Evolutionary conservation across 257 asterid genomes (phyloP).

Genomic region (Thymus mandschuricus): DNA sequence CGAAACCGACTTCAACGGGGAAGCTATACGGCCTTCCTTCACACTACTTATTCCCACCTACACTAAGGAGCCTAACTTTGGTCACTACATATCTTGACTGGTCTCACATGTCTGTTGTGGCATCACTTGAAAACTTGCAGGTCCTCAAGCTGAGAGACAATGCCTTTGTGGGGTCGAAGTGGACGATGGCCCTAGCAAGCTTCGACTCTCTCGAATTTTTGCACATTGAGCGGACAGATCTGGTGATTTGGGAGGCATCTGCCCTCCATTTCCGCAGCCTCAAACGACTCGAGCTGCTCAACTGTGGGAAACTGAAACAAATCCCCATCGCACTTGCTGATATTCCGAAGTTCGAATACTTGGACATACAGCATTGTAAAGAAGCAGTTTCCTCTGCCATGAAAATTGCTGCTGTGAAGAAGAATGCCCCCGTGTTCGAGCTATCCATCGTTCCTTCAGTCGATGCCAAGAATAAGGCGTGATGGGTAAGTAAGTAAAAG

Average conservation of each 20-base stretch:
- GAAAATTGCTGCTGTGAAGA: background rate
- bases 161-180: conserved; percentile 30
- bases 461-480: background rate
- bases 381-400: conserved; percentile 29
- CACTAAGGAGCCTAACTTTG: conserved; percentile 35
- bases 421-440: conserved; percentile 15
- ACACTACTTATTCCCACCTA: conserved; percentile 31
- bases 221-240: conserved; percentile 32
- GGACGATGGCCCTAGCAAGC: conserved; percentile 2
- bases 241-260: conserved; percentile 29
- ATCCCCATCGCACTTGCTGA: conserved; percentile 33
- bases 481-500: background rate
- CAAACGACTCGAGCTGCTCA: conserved; percentile 25
- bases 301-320: conserved; percentile 32
- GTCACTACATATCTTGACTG: conserved; percentile 36
- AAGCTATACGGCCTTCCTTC: conserved; percentile 34
- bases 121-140: conserved; percentile 29
- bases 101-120: conserved; percentile 32
- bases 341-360: conserved; percentile 23
- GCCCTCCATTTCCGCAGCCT: conserved; percentile 32
- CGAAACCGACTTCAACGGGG: conserved; percentile 6
- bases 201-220: conserved; percentile 29
- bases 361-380: conserved; percentile 27
- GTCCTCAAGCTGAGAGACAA: conserved; percentile 38
- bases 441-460: conserved; percentile 32